Base-by-base conservation (phyloP, 2,329 filamentous ascomycete species). In the Xylaria sp. region DNA sequence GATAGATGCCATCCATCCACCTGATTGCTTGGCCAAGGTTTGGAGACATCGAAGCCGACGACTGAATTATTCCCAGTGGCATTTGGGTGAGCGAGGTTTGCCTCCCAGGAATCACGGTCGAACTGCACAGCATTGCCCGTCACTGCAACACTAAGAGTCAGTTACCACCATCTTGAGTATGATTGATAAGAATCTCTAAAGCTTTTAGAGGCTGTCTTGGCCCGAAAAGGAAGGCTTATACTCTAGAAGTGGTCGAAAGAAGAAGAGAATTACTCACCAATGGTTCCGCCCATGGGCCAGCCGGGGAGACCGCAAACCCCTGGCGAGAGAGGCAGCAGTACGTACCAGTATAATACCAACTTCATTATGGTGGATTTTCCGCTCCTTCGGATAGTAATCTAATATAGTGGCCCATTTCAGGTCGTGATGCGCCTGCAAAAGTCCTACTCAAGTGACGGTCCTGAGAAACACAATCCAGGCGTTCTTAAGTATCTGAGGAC, bases 1-100 rank as follows among this genome's bases (percentile, higher is more conserved):
- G 70, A 70, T 10, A 76, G 63, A 9, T 62, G 73, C 77, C 66
- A 78, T 69, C 66, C 89, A 83, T 18, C 90, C 78, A 65, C 82
- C 78, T 23, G 83, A 83, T 39, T 83, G 81, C 50, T 83, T 78
- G 62, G 90, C 79, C 58, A 89, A 78, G 56, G 85, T 80, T 66
- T 84, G 81, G 65, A 72, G 43, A 70, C 68, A 25, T 72, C 70
- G 28, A 71, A 74, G 1, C 73, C 75, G 13, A 66, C 64, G 8
- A 76, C 62, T 4, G 71, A 32, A 34, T 71, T 64, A 15, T 59
- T 25, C 45, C 72, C 70, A 20, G 69, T 70, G 2, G 72, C 71
- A 41, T 71, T 70, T 1, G 71, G 69, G n/a, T 61, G 23, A 75
- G 84, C 77, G 82, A 89, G 86, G 81, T 83, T 79, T 13, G 68